A percentile compares a stretch with the other conserved stretches of the same genome.
Evolutionary conservation across 768 basidiomycete genomes (phyloP).

Genomic region (Leccinum variicolor): DNA sequence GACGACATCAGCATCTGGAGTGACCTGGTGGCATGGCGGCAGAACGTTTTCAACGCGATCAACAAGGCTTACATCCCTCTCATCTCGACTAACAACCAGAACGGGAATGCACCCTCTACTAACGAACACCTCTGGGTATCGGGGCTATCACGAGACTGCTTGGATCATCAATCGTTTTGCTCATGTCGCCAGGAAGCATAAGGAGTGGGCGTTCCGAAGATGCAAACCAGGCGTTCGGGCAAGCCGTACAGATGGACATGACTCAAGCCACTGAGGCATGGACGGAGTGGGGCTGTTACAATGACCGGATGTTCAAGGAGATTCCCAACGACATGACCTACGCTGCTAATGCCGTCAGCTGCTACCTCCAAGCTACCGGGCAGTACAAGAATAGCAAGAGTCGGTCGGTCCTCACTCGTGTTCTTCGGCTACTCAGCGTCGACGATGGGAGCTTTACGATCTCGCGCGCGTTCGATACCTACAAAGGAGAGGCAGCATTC

Average conservation of each 20-base stretch:
- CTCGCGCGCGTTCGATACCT: slow-evolving; percentile 84
- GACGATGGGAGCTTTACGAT: slow-evolving; percentile 76
- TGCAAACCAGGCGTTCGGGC: slow-evolving; percentile 87
- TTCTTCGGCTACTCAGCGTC: slow-evolving; percentile 94
- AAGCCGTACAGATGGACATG: slow-evolving; percentile 96
- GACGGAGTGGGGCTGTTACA: slow-evolving; percentile 97
- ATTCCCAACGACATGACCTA: slow-evolving; percentile 65
- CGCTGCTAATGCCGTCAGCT: slow-evolving; percentile 91
- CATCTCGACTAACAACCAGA: slow-evolving; percentile 57
- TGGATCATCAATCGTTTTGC: slow-evolving; percentile 99
- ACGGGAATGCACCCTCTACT: slow-evolving; percentile 45
- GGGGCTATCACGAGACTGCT: slow-evolving; percentile 98
- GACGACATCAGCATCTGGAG: slow-evolving; percentile 99
- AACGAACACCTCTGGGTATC: slow-evolving; percentile 85
- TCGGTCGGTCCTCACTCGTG: slow-evolving; percentile 83
- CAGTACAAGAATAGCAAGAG: slow-evolving; percentile 93
- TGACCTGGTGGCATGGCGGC: slow-evolving; percentile 98
- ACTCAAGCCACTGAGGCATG: slow-evolving; percentile 92
- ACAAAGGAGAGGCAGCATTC: slow-evolving; percentile 93
- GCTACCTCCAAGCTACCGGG: slow-evolving; percentile 96
- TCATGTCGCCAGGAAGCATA: slow-evolving; percentile 94
- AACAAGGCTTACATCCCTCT: slow-evolving; percentile 95
- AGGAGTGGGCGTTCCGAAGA: slow-evolving; percentile 83
- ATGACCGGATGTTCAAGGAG: slow-evolving; percentile 92
- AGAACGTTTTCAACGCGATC: slow-evolving; percentile 96